These are phyloP conservation scores for Chamaecrista fasciculata DNA, from an alignment of 306 rosid species.

Conservation along the genomic window DNA sequence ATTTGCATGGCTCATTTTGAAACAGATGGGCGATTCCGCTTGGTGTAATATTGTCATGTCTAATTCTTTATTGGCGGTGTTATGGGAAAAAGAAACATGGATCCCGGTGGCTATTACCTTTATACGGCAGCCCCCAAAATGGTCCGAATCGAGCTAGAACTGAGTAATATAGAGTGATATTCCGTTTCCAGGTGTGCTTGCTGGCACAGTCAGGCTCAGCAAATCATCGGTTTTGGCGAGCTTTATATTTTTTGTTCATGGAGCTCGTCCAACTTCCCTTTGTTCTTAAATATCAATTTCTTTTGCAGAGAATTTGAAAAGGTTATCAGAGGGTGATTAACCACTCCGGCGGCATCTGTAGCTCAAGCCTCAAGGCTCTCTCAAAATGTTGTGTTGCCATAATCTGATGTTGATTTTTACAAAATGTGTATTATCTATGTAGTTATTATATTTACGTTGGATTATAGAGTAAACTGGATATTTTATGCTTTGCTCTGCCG, in stretches of 20 bases:
- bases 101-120: slow-evolving; percentile 69
- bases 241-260: slow-evolving; percentile 18
- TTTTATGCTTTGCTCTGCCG: neutral
- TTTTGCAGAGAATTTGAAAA: neutral
- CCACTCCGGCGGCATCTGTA: slow-evolving; percentile 9
- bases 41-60: slow-evolving; percentile 41
- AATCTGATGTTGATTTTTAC: slow-evolving; percentile 9
- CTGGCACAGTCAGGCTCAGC: neutral
- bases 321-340: slow-evolving; percentile 19
- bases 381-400: slow-evolving; percentile 21
- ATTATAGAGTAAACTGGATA: slow-evolving; percentile 13
- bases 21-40: slow-evolving; percentile 98
- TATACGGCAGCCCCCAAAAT: slow-evolving; percentile 53
- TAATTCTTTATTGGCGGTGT: slow-evolving; percentile 89
- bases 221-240: slow-evolving; percentile 33
- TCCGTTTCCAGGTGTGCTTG: slow-evolving; percentile 24
- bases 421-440: slow-evolving; percentile 3
- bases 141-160: slow-evolving; percentile 68
- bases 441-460: slow-evolving; percentile 20
- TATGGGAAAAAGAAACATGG: slow-evolving; percentile 68
- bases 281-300: slow-evolving; percentile 3
- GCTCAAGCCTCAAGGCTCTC: slow-evolving; percentile 9
- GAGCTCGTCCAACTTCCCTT: slow-evolving; percentile 5
- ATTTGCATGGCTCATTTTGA: neutral
- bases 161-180: slow-evolving; percentile 46